Base-by-base conservation (phyloP, 441 rosid species). In the Biscutella laevigata region DNA sequence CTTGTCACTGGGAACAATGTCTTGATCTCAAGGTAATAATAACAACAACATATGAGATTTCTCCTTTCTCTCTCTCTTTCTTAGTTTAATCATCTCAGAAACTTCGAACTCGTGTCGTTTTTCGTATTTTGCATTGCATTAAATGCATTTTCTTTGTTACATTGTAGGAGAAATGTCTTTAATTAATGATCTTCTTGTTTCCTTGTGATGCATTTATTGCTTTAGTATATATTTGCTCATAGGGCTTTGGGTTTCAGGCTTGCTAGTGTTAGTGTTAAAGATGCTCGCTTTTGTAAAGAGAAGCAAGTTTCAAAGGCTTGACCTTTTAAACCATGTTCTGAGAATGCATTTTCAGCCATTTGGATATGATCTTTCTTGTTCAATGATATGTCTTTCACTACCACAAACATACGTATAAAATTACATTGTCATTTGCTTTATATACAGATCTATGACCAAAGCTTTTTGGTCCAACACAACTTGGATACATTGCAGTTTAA, bases 1-100 rank as follows among this genome's bases (percentile, higher is more conserved):
- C 97, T 73, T 76, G 67, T 71, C 78, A 81, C 22, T 78, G 89
- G 89, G 87, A 89, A 59, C 91, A 84, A 72, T 89, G 95, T 54
- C 94, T 89, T 61, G 94, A 90, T 73, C 76, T 86, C 47, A 77
- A 81, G 94, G 97, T 74, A 41, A 47, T 3, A n/a, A 1, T 0
- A 1, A 40, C 8, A 7, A 16, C 3, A 22, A 26, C 4, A 30
- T 7, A 30, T 3, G 25, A 7, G n/a, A 20, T 28, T 14, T n/a
- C n/a, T n/a, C 41, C 59, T 44, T 5, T 4, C 2, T 14, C 12
- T 51, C 13, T 9, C 2, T 25, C 7, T 49, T 17, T 51, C 2
- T 47, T 16, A 4, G 30, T 53, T 44, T 33, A 4, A 28, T 41
- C 37, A 19, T 17, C 19, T 52, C 22, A 29, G 46, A 34, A 44